Conservation (phyloP, 345 rosid species). For the Aquilaria yunnanensis region DNA sequence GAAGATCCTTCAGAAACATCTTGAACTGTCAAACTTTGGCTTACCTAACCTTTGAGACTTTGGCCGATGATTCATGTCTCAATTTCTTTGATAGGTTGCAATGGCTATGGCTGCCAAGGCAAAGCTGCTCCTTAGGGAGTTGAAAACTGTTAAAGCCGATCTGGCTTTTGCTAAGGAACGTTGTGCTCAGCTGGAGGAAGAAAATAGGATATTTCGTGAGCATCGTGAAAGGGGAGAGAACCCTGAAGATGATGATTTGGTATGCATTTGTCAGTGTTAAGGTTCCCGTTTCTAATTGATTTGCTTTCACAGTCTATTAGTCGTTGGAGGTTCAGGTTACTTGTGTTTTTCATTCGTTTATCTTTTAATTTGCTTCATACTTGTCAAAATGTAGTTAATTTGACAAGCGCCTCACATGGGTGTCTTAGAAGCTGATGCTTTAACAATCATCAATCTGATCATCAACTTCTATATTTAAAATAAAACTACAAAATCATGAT, state of each 20-base stretch:
- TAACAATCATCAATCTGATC: background rate
- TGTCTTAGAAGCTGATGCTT: too few relatives aligned
- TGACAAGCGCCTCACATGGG: background rate
- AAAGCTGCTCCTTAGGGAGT: constrained; percentile 90
- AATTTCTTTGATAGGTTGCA: constrained; percentile 62
- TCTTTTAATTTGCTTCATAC: background rate
- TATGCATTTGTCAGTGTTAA: constrained; percentile 22
- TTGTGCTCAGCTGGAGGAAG: constrained; percentile 90
- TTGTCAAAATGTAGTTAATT: background rate
- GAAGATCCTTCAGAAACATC: too few relatives aligned
- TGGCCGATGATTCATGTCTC: constrained; percentile 16
- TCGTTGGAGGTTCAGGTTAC: background rate
- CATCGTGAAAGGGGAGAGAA: constrained; percentile 48
- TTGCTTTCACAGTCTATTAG: constrained; percentile 1
- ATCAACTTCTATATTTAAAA: background rate
- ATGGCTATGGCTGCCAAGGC: constrained; percentile 99
- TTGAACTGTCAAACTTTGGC: background rate
- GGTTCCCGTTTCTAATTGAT: background rate
- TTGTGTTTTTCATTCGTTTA: background rate
- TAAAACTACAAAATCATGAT: background rate
- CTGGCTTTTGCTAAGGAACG: constrained; percentile 86
- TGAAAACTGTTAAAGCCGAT: constrained; percentile 92
- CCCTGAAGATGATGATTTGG: constrained; percentile 85
- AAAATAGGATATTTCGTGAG: constrained; percentile 68
- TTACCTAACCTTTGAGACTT: constrained; percentile 4